Percentiles rank a stretch among this genome's conserved stretches.
Evolutionary conservation across 352 stramenopile species (phyloP).

Genomic region (Phytophthora parvispora): DNA sequence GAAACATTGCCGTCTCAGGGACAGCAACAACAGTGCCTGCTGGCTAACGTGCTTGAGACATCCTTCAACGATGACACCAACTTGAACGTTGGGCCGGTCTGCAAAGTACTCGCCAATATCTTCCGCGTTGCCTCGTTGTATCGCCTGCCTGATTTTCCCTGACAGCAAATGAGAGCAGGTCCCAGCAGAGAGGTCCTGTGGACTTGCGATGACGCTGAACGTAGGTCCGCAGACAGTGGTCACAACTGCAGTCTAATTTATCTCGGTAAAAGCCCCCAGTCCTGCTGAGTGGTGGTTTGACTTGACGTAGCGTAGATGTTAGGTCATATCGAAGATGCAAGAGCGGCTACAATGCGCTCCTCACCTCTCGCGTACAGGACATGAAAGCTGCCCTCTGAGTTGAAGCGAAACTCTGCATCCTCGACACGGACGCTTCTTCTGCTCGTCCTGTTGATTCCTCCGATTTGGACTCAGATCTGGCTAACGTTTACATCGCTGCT

Average conservation of each 20-base stretch:
- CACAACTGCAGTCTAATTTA: not conserved
- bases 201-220: not conserved
- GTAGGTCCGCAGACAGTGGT: not conserved
- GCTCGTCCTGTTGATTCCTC: slow-evolving; percentile 2
- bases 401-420: not conserved
- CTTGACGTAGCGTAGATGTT: slow-evolving; percentile 8
- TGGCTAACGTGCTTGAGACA: not conserved
- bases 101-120: not conserved
- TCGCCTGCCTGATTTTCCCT: not conserved
- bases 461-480: slow-evolving; percentile 4
- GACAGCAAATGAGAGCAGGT: slow-evolving; percentile 1
- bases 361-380: slow-evolving; percentile 1
- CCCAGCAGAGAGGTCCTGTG: not conserved
- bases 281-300: not conserved
- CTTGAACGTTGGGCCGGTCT: not conserved
- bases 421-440: slow-evolving; percentile 7
- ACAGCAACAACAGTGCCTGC: not conserved
- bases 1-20: not conserved
- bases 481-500: not conserved
- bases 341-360: not conserved
- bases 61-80: not conserved
- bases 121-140: not conserved
- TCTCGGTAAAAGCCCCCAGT: not conserved
- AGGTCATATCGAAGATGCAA: not conserved
- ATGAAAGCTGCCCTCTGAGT: not conserved